Evolutionary conservation across 139 green algal genomes (phyloP).

Genomic region (Tetraselmis chui): DNA sequence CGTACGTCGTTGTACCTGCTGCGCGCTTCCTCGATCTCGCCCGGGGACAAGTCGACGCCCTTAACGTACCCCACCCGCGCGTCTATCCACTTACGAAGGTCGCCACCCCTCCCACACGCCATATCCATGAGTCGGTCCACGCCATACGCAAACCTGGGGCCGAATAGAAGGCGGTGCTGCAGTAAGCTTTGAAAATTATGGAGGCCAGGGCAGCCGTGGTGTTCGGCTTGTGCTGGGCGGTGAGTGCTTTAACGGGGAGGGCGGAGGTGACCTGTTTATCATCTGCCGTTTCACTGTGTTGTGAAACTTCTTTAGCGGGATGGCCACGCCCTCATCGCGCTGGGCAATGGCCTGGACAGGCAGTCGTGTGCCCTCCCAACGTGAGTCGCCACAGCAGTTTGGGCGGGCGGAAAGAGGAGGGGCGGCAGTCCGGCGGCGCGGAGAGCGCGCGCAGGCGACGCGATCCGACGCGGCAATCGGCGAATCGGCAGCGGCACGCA

Average conservation of each 20-base stretch:
- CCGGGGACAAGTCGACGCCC: slow-evolving; percentile 75
- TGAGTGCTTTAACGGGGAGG: not conserved
- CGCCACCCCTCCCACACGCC: slow-evolving; percentile 80
- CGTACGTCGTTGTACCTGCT: slow-evolving; percentile 33
- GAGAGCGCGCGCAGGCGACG: too few relatives aligned
- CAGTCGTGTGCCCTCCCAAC: too few relatives aligned
- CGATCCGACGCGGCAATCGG: too few relatives aligned
- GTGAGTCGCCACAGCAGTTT: too few relatives aligned
- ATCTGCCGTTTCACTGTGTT: slow-evolving; percentile 83
- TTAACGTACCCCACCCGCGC: slow-evolving; percentile 62
- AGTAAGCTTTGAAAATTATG: not conserved
- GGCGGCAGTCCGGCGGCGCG: too few relatives aligned
- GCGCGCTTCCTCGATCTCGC: slow-evolving; percentile 73
- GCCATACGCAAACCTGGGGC: slow-evolving; percentile 60
- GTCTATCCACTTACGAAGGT: slow-evolving; percentile 84
- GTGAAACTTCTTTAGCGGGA: slow-evolving; percentile 81
- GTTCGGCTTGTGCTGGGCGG: not conserved
- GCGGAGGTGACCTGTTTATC: slow-evolving; percentile 40
- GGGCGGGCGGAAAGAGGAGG: too few relatives aligned
- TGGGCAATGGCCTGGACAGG: slow-evolving; percentile 42
- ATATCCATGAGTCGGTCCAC: slow-evolving; percentile 69
- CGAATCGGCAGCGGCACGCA: too few relatives aligned
- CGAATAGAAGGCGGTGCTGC: not conserved
- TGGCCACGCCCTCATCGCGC: slow-evolving; percentile 45
- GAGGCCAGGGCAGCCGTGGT: not conserved